Evolutionary conservation across 164 flowering plant genomes (phyloP).

Genomic region (Euptelea pleiosperma): DNA sequence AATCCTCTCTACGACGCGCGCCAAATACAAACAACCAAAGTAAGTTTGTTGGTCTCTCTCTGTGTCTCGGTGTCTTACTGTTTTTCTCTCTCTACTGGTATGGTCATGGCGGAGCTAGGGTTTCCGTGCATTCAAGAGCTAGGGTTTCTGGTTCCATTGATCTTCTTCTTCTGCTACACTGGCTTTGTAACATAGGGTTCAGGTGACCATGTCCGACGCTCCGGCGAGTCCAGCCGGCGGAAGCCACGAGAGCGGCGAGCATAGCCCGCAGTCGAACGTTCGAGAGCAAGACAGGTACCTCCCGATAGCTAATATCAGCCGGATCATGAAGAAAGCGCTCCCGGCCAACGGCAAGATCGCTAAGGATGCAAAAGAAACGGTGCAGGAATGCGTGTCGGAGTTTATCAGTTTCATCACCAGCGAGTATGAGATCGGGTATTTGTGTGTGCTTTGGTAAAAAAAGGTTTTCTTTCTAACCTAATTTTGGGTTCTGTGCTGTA

Average conservation of each 20-base stretch:
- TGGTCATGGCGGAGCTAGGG: conserved; percentile 13
- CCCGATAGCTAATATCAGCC: conserved; percentile 43
- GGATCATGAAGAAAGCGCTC: conserved; percentile 48
- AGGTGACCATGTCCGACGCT: conserved; percentile 28
- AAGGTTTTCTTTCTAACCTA: background rate
- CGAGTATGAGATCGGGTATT: conserved; percentile 24
- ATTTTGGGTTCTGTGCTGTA: conserved; percentile 15
- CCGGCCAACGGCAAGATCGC: conserved; percentile 47
- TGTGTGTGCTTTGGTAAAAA: background rate
- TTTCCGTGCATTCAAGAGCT: conserved; percentile 12
- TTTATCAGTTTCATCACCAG: conserved; percentile 45
- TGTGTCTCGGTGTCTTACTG: background rate
- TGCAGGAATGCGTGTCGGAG: conserved; percentile 45
- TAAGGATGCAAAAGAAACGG: conserved; percentile 45
- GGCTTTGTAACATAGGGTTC: conserved; percentile 10
- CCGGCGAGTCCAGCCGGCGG: conserved; percentile 39
- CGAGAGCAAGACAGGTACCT: conserved; percentile 43
- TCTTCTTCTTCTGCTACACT: conserved; percentile 5
- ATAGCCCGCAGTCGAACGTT: conserved; percentile 32
- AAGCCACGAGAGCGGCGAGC: conserved; percentile 41
- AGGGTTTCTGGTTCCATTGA: conserved; percentile 11
- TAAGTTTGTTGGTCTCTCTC: background rate
- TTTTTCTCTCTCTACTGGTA: conserved; percentile 2
- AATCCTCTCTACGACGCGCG: conserved; percentile 11
- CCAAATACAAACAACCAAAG: conserved; percentile 20